Evolutionary conservation across 495 filamentous ascomycete species (phyloP).

Genomic region (Aspergillus leporis): DNA sequence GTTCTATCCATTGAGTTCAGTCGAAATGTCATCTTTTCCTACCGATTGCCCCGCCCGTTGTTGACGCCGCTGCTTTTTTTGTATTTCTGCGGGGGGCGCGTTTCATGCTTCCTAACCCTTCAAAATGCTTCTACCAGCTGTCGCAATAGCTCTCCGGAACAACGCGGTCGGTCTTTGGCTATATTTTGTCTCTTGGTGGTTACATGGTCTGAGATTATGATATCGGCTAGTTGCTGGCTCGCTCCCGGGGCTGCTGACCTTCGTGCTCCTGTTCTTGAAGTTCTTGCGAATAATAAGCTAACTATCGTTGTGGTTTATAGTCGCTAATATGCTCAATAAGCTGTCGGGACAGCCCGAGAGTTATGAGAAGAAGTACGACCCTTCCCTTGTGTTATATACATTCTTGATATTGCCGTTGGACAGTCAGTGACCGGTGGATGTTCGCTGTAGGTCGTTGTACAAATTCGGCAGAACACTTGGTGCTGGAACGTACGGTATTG

Average conservation of each 20-base stretch:
- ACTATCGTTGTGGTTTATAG: slow-evolving; percentile 46
- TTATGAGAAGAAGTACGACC: slow-evolving; percentile 91
- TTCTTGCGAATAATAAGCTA: slow-evolving; percentile 24
- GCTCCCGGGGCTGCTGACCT: neutral
- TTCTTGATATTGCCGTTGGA: neutral
- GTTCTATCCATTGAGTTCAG: neutral
- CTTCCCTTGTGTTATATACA: slow-evolving; percentile 1
- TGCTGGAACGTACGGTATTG: slow-evolving; percentile 97
- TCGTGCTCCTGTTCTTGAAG: neutral
- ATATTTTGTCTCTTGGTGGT: slow-evolving; percentile 14
- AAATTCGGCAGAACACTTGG: slow-evolving; percentile 90
- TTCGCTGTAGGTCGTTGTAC: slow-evolving; percentile 68
- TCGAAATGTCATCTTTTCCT: neutral
- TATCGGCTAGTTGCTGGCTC: neutral
- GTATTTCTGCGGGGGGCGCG: slow-evolving; percentile 13
- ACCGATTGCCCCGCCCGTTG: slow-evolving; percentile 5
- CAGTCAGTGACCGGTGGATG: slow-evolving; percentile 16
- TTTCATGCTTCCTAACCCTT: neutral
- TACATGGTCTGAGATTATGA: slow-evolving; percentile 17
- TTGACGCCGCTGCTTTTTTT: slow-evolving; percentile 9
- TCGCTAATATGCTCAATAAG: slow-evolving; percentile 93
- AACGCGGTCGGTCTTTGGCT: slow-evolving; percentile 12
- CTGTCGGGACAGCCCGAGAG: slow-evolving; percentile 95
- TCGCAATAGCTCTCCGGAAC: slow-evolving; percentile 12
- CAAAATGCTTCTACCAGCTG: slow-evolving; percentile 13